Evolutionary conservation across 2,329 filamentous ascomycete species (phyloP).

Genomic region (Apiospora marii): DNA sequence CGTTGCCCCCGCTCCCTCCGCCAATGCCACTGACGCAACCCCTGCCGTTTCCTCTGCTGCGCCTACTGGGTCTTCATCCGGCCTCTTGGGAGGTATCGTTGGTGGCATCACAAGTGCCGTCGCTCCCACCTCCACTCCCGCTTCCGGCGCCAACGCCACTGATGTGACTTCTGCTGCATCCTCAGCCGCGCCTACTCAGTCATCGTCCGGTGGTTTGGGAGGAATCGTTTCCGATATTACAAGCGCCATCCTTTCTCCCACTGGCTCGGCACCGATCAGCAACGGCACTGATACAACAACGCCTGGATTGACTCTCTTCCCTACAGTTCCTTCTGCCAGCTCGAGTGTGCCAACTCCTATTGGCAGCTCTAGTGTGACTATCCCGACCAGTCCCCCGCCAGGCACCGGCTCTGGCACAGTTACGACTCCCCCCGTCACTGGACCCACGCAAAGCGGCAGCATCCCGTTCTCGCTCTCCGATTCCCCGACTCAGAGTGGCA

Average conservation of each 20-base stretch:
- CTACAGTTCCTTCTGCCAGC: not conserved
- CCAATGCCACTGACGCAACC: not conserved
- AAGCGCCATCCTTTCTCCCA: conserved; percentile 22
- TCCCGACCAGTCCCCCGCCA: not conserved
- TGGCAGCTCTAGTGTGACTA: conserved; percentile 10
- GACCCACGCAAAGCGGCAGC: not conserved
- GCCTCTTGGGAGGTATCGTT: conserved; percentile 17
- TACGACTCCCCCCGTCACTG: not conserved
- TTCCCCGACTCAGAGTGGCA: not conserved
- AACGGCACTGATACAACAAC: conserved; percentile 13
- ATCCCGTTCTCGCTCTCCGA: not conserved
- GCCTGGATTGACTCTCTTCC: conserved; percentile 15
- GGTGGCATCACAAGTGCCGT: conserved; percentile 25
- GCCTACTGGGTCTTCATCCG: not conserved
- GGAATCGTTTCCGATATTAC: conserved; percentile 27
- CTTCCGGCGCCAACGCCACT: not conserved
- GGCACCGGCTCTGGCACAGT: not conserved
- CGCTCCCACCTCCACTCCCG: not conserved
- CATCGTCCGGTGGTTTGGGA: not conserved
- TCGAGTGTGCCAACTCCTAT: not conserved
- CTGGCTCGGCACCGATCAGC: conserved; percentile 6
- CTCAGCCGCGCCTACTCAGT: not conserved
- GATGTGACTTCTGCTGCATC: not conserved
- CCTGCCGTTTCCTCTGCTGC: not conserved
- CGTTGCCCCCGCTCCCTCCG: conserved; percentile 10